phyloP scores from a whole-genome alignment of 2,329 filamentous ascomycete species.

The Colletotrichum graminicola region DNA sequence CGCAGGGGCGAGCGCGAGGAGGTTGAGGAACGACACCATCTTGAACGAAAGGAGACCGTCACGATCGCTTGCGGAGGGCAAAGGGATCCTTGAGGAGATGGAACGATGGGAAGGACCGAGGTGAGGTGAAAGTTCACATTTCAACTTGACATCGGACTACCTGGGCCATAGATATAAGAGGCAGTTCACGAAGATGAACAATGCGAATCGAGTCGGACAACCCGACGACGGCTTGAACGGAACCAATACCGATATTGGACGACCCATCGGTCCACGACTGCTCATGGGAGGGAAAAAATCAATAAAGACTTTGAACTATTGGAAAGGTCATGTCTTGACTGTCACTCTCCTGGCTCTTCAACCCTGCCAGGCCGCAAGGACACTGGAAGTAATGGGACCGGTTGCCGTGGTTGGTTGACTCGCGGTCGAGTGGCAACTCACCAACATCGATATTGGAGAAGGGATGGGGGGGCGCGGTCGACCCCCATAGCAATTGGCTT shows the following conservation, averaged over 20 bases:
- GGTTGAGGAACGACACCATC: constrained; percentile 38
- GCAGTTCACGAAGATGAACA: neutral
- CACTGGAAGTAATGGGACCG: neutral
- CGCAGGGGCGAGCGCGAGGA: constrained; percentile 35
- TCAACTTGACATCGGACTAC: constrained; percentile 10
- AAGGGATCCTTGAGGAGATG: neutral
- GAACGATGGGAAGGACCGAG: constrained; percentile 1
- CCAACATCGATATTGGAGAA: neutral
- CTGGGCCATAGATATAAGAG: constrained; percentile 25
- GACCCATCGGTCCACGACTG: constrained; percentile 2
- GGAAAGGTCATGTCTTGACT: constrained; percentile 5
- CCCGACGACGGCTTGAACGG: constrained; percentile 20
- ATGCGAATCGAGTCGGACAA: constrained; percentile 14
- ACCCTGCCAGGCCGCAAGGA: constrained; percentile 1
- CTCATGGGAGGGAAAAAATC: neutral
- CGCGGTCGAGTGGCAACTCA: neutral
- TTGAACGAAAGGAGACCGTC: constrained; percentile 11
- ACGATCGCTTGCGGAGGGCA: neutral
- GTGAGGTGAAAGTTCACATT: constrained; percentile 16
- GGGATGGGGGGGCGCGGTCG: neutral
- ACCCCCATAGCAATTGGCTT: neutral
- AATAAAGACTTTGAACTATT: constrained; percentile 27
- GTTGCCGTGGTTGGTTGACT: constrained; percentile 1
- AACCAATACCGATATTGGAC: constrained; percentile 34
- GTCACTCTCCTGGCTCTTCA: constrained; percentile 24